Evolutionary conservation across 2,329 filamentous ascomycete genomes (phyloP), one percentile per base, ranked within the genome.

Genomic region (Trichoderma koningii): DNA sequence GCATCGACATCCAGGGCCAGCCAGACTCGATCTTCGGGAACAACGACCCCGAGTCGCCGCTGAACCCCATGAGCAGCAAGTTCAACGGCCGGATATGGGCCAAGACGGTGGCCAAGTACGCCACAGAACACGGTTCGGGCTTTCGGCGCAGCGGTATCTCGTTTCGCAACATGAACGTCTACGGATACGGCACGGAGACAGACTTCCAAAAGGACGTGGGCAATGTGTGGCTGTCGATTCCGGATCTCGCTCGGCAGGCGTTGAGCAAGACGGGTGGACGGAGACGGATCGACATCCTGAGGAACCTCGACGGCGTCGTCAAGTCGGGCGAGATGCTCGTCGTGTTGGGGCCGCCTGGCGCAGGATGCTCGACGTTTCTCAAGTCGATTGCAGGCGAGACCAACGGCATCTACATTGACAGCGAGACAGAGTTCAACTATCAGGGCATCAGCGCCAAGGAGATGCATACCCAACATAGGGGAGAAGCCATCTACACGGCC

Each of bases 401-500:
- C 28, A 76, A 73, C 10, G 86, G 86, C 23, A 63, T 63, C 1
- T 89, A 82, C 70, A 77, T 80, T 45, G 63, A 64, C 15, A 17
- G 17, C 12, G 55, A 47, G 17, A 55, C 55, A 7, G 14, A 50
- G 5, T 64, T 51, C 63, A 78, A 79, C 7, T 79, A 81, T 5
- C 81, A 86, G 69, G 83, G 86, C 56, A 79, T 88, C 26, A 79
- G 89, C 52, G 90, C 90, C 74, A 89, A 88, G 55, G 85, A 89
- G 2, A 89, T 91, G 72, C 85, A 78, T 60, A 66, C 76, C 6
- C 76, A 77, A 14, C 85, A 83, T 66, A 77, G 79, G 5, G 80
- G 81, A 5, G 81, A 86, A 69, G 83, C 86, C 56, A 79, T 88
- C 23, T 80, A 89, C 52, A 90, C 90, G 74, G 89, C 88, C 52